Base-by-base conservation (phyloP, 305 asterid species). In the Salvia sclarea region DNA sequence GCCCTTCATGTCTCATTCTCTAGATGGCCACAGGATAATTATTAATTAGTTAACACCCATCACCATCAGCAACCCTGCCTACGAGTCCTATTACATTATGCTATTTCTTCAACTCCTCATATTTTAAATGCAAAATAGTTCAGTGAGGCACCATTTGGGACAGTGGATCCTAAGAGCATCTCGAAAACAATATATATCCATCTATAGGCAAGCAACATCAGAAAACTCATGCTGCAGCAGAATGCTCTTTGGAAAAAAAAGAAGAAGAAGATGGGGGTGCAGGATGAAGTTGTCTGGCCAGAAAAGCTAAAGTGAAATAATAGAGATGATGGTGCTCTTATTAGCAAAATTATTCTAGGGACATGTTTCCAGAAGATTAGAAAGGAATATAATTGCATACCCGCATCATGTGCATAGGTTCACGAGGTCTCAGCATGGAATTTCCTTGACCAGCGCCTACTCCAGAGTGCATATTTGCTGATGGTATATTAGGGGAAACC, bases 371-470 rank as follows among this genome's bases (percentile, higher is more conserved):
- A 55, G 38, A 68, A 80, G 35, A 63, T 54, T 56, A 45, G 50
- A 43, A 47, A 60, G 35, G 30, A 61, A 68, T 10, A 56, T 13
- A 35, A 49, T 30, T 6, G 38, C 80, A 54, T 75, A 86, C 96
- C 86, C 82, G 86, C 60, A 83, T 80, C 80, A 79, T 62, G 74
- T 76, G 85, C 67, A 74, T 50, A 70, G 87, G 75, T 63, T 85
- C 94, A 72, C 83, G 91, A 56, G 87, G 80, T 71, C 86, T 83
- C 75, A 64, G 57, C 61, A 78, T 64, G 6, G 88, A 79, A 76
- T 76, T 85, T 70, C 86, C 91, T 62, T 83, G 89, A 70, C 79
- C 80, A 60, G 88, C 57, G 57, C 82, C 81, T 1, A 78, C 75
- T 69, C 85, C 95, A 70, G 88, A 52, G 63, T 85, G 86, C 79